Percentiles rank a stretch among this genome's conserved stretches.
phyloP scores from a whole-genome alignment of 257 asterid genomes.

The Jaltomata sinuosa region DNA sequence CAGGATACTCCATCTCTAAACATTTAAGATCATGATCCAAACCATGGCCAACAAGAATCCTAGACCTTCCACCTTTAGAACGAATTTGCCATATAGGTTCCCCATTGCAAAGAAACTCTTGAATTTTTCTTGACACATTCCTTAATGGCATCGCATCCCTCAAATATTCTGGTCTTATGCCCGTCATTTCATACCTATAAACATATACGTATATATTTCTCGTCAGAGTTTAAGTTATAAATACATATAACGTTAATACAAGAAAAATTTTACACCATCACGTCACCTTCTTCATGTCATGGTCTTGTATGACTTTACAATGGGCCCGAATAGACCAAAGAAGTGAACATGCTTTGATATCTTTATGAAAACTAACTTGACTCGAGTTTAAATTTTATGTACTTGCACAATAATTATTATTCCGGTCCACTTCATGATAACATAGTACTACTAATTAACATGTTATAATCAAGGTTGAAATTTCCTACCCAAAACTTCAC shows the following conservation, averaged over 20 bases:
- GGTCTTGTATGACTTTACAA: not conserved
- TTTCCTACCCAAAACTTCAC: no score
- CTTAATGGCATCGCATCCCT: constrained; percentile 70
- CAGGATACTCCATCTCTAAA: constrained; percentile 70
- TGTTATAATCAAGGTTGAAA: not conserved
- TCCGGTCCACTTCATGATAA: not conserved
- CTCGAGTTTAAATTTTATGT: not conserved
- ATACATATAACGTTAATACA: not conserved
- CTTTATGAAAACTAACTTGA: no score
- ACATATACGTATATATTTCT: not conserved
- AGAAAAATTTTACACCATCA: not conserved
- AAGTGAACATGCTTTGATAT: not conserved
- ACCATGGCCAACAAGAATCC: constrained; percentile 84
- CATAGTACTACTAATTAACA: not conserved
- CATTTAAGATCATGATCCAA: constrained; percentile 79
- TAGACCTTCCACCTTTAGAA: constrained; percentile 63
- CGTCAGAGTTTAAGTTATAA: not conserved
- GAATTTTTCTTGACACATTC: constrained; percentile 70
- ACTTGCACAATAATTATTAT: not conserved
- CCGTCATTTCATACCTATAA: constrained; percentile 73
- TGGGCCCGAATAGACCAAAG: not conserved
- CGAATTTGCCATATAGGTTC: constrained; percentile 88
- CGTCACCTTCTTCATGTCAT: not conserved
- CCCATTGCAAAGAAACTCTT: constrained; percentile 79
- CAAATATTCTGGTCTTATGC: constrained; percentile 59